Percentiles rank a stretch among this genome's conserved stretches.
Conservation (phyloP, 169 alveolate genomes). For the Eimeria praecox region DNA sequence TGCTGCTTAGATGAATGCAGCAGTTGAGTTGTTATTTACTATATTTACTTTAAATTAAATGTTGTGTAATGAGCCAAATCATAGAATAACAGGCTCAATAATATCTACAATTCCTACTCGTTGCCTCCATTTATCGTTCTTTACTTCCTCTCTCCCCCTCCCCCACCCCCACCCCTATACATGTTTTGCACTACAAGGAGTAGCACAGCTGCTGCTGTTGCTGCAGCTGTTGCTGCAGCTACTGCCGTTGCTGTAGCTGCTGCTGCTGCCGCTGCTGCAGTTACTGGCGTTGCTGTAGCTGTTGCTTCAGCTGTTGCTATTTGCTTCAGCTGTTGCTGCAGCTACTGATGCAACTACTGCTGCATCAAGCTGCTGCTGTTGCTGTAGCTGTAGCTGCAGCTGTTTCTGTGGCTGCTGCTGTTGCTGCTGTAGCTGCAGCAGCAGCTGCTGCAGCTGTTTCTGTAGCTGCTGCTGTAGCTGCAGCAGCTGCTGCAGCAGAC, state of each 20-base stretch:
- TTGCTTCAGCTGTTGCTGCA: background rate
- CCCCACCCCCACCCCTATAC: too few relatives aligned
- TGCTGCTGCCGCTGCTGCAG: background rate
- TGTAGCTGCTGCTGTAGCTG: background rate
- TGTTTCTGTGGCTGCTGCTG: background rate
- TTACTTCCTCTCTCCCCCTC: too few relatives aligned
- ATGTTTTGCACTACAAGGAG: too few relatives aligned
- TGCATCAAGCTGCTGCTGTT: background rate
- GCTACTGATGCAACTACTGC: background rate
- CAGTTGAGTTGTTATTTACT: too few relatives aligned
- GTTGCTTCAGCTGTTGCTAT: background rate
- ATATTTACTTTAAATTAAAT: too few relatives aligned
- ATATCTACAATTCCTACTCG: too few relatives aligned
- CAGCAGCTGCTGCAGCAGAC: too few relatives aligned
- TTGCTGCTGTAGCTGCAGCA: background rate
- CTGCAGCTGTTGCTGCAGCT: background rate
- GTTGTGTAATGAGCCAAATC: too few relatives aligned
- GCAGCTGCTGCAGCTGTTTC: background rate
- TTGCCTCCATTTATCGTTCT: too few relatives aligned
- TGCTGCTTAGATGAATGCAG: too few relatives aligned
- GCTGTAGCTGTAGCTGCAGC: slow-evolving; percentile 10
- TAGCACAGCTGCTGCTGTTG: too few relatives aligned
- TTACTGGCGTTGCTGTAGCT: background rate
- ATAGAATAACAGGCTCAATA: too few relatives aligned
- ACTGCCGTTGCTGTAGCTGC: background rate